Conservation (phyloP, 1,284 basidiomycete genomes). For the Cutaneotrichosporon daszewskae region DNA sequence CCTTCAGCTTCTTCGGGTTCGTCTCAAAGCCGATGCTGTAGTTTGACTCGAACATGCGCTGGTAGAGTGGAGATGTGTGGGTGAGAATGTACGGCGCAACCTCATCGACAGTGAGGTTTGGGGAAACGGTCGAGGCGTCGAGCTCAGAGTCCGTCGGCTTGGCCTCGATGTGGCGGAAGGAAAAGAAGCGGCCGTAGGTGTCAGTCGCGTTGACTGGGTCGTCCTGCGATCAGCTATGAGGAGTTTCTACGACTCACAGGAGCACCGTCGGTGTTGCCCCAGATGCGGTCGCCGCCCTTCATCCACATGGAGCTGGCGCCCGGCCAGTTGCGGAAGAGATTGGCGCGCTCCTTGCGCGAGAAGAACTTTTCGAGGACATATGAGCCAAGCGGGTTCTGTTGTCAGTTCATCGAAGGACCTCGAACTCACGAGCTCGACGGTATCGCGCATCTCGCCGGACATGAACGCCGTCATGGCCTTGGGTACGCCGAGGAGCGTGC, state of each 20-base stretch:
- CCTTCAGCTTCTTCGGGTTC: conserved; percentile 59
- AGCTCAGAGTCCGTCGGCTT: conserved; percentile 37
- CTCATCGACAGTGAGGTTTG: conserved; percentile 75
- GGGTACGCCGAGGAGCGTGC: conserved; percentile 70
- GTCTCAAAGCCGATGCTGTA: conserved; percentile 92
- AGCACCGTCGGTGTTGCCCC: conserved; percentile 60
- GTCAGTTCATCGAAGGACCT: conserved; percentile 9
- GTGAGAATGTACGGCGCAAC: conserved; percentile 75
- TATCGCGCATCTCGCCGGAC: conserved; percentile 92
- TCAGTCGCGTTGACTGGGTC: conserved; percentile 61
- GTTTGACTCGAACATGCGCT: conserved; percentile 85
- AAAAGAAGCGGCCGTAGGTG: conserved; percentile 74
- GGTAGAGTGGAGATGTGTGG: conserved; percentile 74
- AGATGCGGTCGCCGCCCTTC: conserved; percentile 85
- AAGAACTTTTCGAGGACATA: conserved; percentile 67
- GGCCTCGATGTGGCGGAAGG: conserved; percentile 57
- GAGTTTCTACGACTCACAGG: conserved; percentile 44
- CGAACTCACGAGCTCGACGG: conserved; percentile 60
- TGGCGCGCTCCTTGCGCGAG: conserved; percentile 79
- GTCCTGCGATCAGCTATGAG: conserved; percentile 53
- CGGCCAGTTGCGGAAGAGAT: conserved; percentile 90
- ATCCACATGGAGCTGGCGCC: conserved; percentile 91
- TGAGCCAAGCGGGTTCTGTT: conserved; percentile 51
- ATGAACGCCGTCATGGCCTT: conserved; percentile 96
- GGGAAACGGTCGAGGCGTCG: conserved; percentile 41